Evolutionary conservation across 805 yeast species (phyloP).

Genomic region (Suhomyces kilbournensis): DNA sequence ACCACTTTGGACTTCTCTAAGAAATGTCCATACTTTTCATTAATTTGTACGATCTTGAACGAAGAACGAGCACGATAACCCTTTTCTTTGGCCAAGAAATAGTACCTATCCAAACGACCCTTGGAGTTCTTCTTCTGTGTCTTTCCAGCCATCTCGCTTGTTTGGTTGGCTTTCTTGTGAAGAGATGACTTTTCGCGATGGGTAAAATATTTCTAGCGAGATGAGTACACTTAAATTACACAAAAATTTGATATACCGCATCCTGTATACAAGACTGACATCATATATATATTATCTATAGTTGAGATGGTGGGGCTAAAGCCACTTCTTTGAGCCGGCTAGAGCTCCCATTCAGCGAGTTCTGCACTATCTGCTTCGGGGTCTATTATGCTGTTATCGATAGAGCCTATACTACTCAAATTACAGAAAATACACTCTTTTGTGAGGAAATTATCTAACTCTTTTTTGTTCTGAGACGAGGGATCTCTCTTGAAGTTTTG

Average conservation of each 20-base stretch:
- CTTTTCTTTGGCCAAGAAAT: slow-evolving; percentile 92
- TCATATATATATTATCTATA: not conserved
- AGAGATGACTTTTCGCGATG: not conserved
- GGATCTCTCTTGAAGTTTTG: slow-evolving; percentile 50
- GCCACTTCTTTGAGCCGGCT: slow-evolving; percentile 2
- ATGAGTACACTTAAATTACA: slow-evolving; percentile 1
- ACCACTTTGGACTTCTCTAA: slow-evolving; percentile 92
- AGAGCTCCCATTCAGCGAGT: slow-evolving; percentile 49
- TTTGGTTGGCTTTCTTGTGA: not conserved
- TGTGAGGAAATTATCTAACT: slow-evolving; percentile 58
- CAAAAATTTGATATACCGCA: not conserved
- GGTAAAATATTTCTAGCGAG: not conserved
- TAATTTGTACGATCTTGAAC: slow-evolving; percentile 89
- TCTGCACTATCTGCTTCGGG: slow-evolving; percentile 31
- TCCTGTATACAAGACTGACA: not conserved
- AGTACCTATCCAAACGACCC: slow-evolving; percentile 99
- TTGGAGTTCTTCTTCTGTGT: slow-evolving; percentile 93
- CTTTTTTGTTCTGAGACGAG: slow-evolving; percentile 37
- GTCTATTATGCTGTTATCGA: slow-evolving; percentile 62
- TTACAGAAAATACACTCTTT: slow-evolving; percentile 76
- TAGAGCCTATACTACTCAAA: slow-evolving; percentile 62
- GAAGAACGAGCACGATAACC: slow-evolving; percentile 99
- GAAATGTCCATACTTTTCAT: slow-evolving; percentile 95
- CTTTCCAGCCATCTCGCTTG: slow-evolving; percentile 63
- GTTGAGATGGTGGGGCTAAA: not conserved